Conservation (phyloP, 2,329 filamentous ascomycete genomes). For the Nigrograna mackinnonii region DNA sequence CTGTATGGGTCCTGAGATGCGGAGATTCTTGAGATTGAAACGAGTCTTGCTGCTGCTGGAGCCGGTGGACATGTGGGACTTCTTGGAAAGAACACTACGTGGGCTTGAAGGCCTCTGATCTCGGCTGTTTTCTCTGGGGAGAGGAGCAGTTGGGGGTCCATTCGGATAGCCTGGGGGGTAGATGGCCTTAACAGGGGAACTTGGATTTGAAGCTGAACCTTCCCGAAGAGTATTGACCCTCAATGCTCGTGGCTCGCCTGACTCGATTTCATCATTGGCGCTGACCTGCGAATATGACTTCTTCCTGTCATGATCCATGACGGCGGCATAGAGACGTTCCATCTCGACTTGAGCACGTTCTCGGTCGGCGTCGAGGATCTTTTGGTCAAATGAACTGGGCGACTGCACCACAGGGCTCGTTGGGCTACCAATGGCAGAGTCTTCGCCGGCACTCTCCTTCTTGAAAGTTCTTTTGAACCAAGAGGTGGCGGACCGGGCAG, state of each 20-base stretch:
- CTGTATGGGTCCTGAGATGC: conserved; percentile 61
- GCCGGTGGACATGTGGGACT: conserved; percentile 41
- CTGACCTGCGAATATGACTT: conserved; percentile 41
- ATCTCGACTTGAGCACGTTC: conserved; percentile 79
- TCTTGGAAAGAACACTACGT: conserved; percentile 40
- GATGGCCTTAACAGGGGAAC: conserved; percentile 50
- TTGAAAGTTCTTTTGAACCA: conserved; percentile 39
- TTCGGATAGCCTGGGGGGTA: conserved; percentile 47
- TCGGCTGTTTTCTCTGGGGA: conserved; percentile 20
- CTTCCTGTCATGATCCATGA: conserved; percentile 81
- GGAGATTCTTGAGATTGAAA: conserved; percentile 57
- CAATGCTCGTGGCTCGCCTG: conserved; percentile 18
- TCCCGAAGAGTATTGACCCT: conserved; percentile 32
- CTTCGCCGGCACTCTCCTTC: conserved; percentile 19
- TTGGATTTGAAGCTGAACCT: conserved; percentile 32
- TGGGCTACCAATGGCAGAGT: conserved; percentile 27
- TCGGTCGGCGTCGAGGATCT: conserved; percentile 74
- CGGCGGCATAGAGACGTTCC: conserved; percentile 87
- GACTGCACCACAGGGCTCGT: conserved; percentile 54
- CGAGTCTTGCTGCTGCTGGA: conserved; percentile 42
- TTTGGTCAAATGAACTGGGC: conserved; percentile 74
- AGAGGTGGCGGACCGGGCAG: conserved; percentile 29
- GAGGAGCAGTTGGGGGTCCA: conserved; percentile 26
- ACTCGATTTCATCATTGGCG: conserved; percentile 16
- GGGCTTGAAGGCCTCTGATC: conserved; percentile 29